A percentile compares a stretch with the other conserved stretches of the same genome.
Conservation (phyloP, 345 rosid genomes). For the Conringia planisiliqua region DNA sequence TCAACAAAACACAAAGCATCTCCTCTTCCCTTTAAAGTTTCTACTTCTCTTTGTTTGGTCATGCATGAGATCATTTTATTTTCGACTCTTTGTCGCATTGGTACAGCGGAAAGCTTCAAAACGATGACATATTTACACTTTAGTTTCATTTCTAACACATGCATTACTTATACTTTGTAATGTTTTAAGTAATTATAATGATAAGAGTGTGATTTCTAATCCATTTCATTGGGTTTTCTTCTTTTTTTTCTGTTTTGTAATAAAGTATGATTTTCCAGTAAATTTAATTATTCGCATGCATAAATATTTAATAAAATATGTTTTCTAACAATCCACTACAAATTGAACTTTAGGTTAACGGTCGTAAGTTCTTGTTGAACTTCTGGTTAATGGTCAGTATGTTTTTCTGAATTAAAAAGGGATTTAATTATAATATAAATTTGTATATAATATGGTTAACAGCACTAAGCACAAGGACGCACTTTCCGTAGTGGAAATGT, state of each 20-base stretch:
- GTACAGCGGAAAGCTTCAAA: neutral
- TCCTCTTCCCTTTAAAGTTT: neutral
- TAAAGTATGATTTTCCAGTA: neutral
- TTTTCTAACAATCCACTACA: neutral
- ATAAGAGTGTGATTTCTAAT: too few species aligned
- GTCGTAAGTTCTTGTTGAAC: slow-evolving; percentile 5
- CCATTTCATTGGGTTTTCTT: neutral
- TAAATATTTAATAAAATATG: neutral
- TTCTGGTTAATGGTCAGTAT: slow-evolving; percentile 13
- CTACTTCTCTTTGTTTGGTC: slow-evolving; percentile 5
- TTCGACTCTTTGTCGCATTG: neutral
- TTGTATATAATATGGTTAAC: neutral
- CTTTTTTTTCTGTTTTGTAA: neutral
- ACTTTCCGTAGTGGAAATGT: slow-evolving; percentile 28
- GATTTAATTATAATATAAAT: neutral
- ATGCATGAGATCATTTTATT: slow-evolving; percentile 11
- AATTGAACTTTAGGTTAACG: slow-evolving; percentile 2
- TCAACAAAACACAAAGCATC: slow-evolving; percentile 7
- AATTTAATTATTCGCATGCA: neutral
- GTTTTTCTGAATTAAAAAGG: neutral
- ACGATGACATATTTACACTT: neutral
- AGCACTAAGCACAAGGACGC: slow-evolving; percentile 25
- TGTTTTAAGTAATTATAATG: too few species aligned
- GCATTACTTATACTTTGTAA: neutral
- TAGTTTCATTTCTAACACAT: neutral